Percentiles rank a stretch among this genome's conserved stretches.
Evolutionary conservation across 2,329 filamentous ascomycete species (phyloP).

Genomic region (Colletotrichum melonis): DNA sequence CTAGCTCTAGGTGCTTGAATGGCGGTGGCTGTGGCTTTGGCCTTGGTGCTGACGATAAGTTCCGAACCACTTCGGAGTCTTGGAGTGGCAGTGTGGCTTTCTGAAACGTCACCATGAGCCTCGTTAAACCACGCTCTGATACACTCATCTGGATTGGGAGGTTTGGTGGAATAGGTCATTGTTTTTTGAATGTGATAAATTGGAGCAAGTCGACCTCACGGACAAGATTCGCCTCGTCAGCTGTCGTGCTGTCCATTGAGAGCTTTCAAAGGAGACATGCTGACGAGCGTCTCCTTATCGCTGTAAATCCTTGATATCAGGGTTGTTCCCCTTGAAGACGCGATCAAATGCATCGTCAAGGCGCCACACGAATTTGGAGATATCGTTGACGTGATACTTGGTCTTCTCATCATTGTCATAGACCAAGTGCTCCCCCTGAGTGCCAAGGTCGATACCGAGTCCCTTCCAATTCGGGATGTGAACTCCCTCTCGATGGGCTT

Average conservation of each 20-base stretch:
- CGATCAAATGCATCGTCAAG: constrained; percentile 33
- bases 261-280: not conserved
- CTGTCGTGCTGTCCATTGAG: not conserved
- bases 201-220: not conserved
- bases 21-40: not conserved
- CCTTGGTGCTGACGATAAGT: not conserved
- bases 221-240: not conserved
- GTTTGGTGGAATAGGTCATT: not conserved
- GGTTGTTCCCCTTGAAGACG: constrained; percentile 32
- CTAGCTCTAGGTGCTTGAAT: not conserved
- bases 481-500: constrained; percentile 50
- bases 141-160: too few relatives aligned
- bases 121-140: not conserved
- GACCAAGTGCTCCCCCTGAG: constrained; percentile 40
- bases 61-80: constrained; percentile 28
- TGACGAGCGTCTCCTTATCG: not conserved
- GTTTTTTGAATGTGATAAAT: not conserved
- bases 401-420: constrained; percentile 35
- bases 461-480: constrained; percentile 44
- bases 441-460: constrained; percentile 38
- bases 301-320: constrained; percentile 25
- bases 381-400: constrained; percentile 36
- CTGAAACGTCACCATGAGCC: not conserved
- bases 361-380: constrained; percentile 32
- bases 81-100: not conserved